Evolutionary conservation across 257 asterid species (phyloP).

Genomic region (Paraleonurus japonicus): DNA sequence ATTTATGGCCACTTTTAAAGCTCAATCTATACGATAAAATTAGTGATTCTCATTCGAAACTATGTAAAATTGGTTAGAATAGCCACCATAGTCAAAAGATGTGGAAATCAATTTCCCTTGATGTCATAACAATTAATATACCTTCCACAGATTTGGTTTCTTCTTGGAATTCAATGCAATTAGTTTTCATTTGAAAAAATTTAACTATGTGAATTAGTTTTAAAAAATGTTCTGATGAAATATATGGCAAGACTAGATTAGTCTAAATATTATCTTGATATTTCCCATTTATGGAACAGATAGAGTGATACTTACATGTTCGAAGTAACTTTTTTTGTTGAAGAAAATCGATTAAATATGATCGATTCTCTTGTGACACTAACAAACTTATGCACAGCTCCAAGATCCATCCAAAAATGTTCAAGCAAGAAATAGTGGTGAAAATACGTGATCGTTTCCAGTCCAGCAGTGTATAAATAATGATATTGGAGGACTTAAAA

Average conservation of each 20-base stretch:
- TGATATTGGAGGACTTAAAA: not conserved
- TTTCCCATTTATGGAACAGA: not conserved
- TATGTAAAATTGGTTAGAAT: too few relatives aligned
- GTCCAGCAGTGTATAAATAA: conserved; percentile 12
- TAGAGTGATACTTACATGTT: not conserved
- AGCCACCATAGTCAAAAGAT: too few relatives aligned
- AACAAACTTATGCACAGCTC: conserved; percentile 22
- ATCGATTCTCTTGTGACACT: conserved; percentile 3
- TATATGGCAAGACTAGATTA: not conserved
- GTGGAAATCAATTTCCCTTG: not conserved
- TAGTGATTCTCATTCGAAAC: conserved; percentile 1
- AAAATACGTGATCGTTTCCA: not conserved
- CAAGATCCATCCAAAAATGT: conserved; percentile 28
- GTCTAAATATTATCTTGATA: not conserved
- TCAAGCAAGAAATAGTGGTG: conserved; percentile 21
- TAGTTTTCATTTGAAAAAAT: not conserved
- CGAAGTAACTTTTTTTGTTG: not conserved
- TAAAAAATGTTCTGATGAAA: not conserved
- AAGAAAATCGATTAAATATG: not conserved
- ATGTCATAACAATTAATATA: not conserved
- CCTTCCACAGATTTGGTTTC: not conserved
- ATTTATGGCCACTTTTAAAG: not conserved
- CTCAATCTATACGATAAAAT: not conserved
- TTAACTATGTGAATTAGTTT: not conserved
- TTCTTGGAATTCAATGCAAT: not conserved